A percentile compares a stretch with the other conserved stretches of the same genome.
phyloP scores from a whole-genome alignment of 1,284 basidiomycete genomes.

The Vanrija sp. region DNA sequence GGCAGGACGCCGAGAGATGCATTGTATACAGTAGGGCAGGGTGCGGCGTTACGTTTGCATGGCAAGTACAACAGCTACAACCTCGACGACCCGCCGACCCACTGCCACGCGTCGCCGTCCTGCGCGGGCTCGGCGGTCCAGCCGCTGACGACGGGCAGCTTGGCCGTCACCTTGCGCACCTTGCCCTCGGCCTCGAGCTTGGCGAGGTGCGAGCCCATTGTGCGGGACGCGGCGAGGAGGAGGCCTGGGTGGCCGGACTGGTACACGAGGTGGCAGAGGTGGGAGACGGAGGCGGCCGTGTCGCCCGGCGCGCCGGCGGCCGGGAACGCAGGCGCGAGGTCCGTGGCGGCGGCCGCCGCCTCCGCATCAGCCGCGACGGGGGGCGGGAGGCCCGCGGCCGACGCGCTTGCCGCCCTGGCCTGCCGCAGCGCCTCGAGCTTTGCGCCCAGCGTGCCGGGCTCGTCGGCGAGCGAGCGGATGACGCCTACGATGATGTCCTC shows the following conservation, averaged over 20 bases:
- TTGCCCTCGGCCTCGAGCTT: conserved; percentile 58
- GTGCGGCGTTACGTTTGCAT: background rate
- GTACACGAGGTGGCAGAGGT: conserved; percentile 36
- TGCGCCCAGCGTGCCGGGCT: conserved; percentile 10
- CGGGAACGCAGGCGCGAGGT: conserved; percentile 4
- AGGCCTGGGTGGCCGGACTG: conserved; percentile 31
- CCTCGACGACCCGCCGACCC: conserved; percentile 9
- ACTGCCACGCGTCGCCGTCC: conserved; percentile 32
- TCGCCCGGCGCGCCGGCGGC: background rate
- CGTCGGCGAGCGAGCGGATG: conserved; percentile 12
- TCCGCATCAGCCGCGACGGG: conserved; percentile 6
- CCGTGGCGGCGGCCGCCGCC: background rate
- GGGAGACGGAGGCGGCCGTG: conserved; percentile 15
- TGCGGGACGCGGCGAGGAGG: conserved; percentile 29
- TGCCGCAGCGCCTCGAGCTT: conserved; percentile 14
- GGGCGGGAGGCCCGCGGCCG: background rate
- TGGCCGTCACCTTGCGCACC: conserved; percentile 47
- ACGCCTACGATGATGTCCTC: conserved; percentile 64
- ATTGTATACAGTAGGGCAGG: conserved; percentile 10
- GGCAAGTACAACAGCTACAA: background rate
- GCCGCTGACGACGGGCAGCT: conserved; percentile 22
- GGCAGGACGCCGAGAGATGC: conserved; percentile 3
- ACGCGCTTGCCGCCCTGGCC: conserved; percentile 7
- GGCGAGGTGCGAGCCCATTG: conserved; percentile 27
- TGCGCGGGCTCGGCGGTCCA: conserved; percentile 20